Base-by-base conservation (phyloP, 257 asterid species). In the Dorcoceras hygrometricum region DNA sequence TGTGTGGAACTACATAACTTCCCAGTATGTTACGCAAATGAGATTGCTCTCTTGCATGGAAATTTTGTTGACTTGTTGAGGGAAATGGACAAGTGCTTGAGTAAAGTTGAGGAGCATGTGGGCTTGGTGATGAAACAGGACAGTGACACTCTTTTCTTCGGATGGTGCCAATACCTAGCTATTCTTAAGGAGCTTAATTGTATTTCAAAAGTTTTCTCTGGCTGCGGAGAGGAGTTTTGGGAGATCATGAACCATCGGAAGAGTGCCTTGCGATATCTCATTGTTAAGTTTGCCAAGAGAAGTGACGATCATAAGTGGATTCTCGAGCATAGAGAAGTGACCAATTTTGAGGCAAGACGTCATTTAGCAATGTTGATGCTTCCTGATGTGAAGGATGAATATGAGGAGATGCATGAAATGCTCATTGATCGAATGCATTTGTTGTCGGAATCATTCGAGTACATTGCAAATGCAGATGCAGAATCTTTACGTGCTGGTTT, bases 371-470 rank as follows among this genome's bases (percentile, higher is more conserved):
- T 81, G 89, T 60, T 94, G 91, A 67, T 87, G 75, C 89, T 94
- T 74, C 98, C 98, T 14, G 96, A 83, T 74, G 79, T 87, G 79
- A 89, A 84, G 86, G 96, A 90, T 25, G 95, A 88, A 46, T 85
- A 74, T 48, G 98, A 87, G 27, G 99, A 84, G 81, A 78, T 82
- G 71, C 96, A 90, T 61, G 98, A 94, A 74, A 94, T 94, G 96
- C 96, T 90, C 69, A 94, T 94, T 59, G 99, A 94, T 70, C 93
- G 99, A 57, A 80, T 95, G 0, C 82, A 87, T 62, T 75, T 94
- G 81, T 75, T 90, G 79, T 80, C 86, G 24, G 96, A 84, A 59
- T 94, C 99, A 22, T 94, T 84, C 54, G 96, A 84, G 80, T 85
- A 94, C 72, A 83, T 94, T 74, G 79, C 79, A 16, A 77, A 64